These are phyloP conservation scores for Abeoforma whisleri DNA, from an alignment of 78 protist species.

Conservation along the genomic window DNA sequence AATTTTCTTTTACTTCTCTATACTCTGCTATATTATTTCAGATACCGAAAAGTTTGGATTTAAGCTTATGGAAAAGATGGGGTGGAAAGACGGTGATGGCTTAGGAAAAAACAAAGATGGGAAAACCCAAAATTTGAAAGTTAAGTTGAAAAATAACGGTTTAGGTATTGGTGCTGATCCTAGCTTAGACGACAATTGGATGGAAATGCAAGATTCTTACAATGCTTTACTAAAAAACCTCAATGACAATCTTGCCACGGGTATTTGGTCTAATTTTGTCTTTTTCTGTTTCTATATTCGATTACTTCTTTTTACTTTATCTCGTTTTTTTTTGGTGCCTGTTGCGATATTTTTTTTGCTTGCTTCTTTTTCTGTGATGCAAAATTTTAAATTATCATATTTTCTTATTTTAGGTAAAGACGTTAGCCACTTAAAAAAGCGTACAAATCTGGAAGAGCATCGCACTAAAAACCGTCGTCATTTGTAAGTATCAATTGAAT, in stretches of 20 bases:
- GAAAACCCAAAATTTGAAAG: background rate
- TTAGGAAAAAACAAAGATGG: conserved; percentile 26
- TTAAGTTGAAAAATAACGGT: conserved; percentile 14
- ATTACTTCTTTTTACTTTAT: background rate
- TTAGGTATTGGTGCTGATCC: conserved; percentile 32
- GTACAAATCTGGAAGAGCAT: too few relatives aligned
- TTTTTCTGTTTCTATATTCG: background rate
- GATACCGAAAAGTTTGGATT: conserved; percentile 20
- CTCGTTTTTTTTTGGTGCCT: background rate
- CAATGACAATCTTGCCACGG: conserved; percentile 1
- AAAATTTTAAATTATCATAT: background rate
- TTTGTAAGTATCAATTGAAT: too few relatives aligned
- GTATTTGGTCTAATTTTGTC: background rate
- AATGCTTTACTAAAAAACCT: conserved; percentile 18
- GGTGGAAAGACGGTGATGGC: conserved; percentile 43
- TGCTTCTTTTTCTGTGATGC: background rate
- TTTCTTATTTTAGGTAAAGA: background rate
- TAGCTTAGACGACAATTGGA: conserved; percentile 11
- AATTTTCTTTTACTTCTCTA: too few relatives aligned
- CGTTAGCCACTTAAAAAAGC: too few relatives aligned
- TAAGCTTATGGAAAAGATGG: conserved; percentile 39
- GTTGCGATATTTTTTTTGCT: background rate
- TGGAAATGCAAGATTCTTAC: conserved; percentile 35
- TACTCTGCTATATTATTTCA: too few relatives aligned
- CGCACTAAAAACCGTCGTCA: too few relatives aligned